phyloP scores from a whole-genome alignment of 164 flowering plant genomes.

The Magnolia kwangsiensis region DNA sequence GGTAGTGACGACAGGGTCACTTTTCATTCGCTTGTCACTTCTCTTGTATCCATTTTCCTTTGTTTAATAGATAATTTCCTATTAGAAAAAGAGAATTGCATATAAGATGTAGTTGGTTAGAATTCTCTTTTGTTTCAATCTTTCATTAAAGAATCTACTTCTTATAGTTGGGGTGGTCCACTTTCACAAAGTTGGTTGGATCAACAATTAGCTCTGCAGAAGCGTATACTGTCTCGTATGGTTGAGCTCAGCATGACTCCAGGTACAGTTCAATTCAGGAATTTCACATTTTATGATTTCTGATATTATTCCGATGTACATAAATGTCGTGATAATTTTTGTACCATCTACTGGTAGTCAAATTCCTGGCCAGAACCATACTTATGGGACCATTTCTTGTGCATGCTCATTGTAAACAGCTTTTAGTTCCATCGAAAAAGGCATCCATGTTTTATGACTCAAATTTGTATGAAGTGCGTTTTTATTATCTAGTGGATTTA shows the following conservation, averaged over 20 bases:
- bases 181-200: slow-evolving; percentile 83
- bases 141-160: not conserved
- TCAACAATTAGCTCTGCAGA: slow-evolving; percentile 76
- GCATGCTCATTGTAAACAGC: not conserved
- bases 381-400: not conserved
- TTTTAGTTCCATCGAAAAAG: no score
- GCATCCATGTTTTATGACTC: no score
- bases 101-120: not conserved
- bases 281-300: not conserved
- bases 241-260: slow-evolving; percentile 95
- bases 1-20: no score
- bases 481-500: no score
- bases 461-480: no score
- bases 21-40: no score
- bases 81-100: not conserved
- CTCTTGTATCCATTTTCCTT: not conserved
- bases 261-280: slow-evolving; percentile 40
- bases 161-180: slow-evolving; percentile 95
- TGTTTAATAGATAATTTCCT: not conserved
- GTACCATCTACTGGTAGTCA: not conserved
- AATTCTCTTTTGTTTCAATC: not conserved
- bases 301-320: no score
- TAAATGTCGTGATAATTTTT: no score
- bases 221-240: slow-evolving; percentile 78
- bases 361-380: not conserved